A percentile compares a stretch with the other conserved stretches of the same genome.
Evolutionary conservation across 1,139 yeast species (phyloP).

Genomic region (Suhomyces chickasaworum): DNA sequence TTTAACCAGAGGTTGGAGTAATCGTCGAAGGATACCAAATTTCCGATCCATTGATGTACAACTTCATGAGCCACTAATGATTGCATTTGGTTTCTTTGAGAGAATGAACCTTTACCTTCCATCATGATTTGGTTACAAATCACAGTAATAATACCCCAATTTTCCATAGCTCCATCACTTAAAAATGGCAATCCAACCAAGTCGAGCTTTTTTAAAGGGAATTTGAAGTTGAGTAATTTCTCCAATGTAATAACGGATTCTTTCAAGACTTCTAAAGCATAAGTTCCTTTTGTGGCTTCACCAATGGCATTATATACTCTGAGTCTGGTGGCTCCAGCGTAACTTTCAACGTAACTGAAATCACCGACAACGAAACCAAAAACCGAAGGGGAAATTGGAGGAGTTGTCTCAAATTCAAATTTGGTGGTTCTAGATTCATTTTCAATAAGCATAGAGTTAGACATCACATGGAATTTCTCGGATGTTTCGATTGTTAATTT

Average conservation of each 20-base stretch:
- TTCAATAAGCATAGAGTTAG: constrained; percentile 45
- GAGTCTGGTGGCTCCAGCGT: constrained; percentile 31
- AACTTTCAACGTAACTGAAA: constrained; percentile 44
- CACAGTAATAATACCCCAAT: constrained; percentile 68
- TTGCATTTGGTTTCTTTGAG: constrained; percentile 33
- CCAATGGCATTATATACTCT: constrained; percentile 60
- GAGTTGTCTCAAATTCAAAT: constrained; percentile 52
- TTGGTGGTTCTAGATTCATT: constrained; percentile 27
- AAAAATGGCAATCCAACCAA: constrained; percentile 67
- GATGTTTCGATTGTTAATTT: constrained; percentile 48
- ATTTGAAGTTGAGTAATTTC: constrained; percentile 41
- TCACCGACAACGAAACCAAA: constrained; percentile 72
- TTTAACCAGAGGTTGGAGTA: constrained; percentile 74
- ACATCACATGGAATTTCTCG: constrained; percentile 49
- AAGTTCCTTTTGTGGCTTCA: constrained; percentile 43
- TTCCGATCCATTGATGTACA: constrained; percentile 80
- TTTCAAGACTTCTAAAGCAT: constrained; percentile 49
- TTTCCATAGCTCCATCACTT: constrained; percentile 79
- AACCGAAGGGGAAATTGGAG: constrained; percentile 59
- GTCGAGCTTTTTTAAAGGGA: constrained; percentile 65
- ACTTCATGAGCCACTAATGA: constrained; percentile 70
- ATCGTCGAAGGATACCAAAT: constrained; percentile 61
- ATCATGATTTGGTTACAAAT: constrained; percentile 49
- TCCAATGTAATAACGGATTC: constrained; percentile 50
- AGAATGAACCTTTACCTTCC: constrained; percentile 23